Base-by-base conservation (phyloP, 2,329 filamentous ascomycete species). In the Endoconidiophora polonica region DNA sequence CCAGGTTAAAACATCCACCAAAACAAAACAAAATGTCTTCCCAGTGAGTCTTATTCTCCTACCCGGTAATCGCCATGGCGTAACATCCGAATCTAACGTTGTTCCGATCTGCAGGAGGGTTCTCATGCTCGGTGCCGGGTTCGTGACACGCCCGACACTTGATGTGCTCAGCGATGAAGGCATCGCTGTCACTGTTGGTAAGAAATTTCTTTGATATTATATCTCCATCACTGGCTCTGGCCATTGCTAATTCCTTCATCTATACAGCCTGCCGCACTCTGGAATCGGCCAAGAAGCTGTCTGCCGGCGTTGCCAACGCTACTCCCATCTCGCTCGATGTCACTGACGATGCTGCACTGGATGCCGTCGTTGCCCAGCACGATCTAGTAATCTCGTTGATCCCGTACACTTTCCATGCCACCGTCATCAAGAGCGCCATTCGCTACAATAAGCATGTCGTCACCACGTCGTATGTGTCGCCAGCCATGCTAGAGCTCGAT, bases 361-460 rank as follows among this genome's bases (percentile, higher is more conserved):
- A 95, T 60, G 77, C 79, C 48, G 86, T 79, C 61, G 76, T 94
- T 53, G 79, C 73, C 61, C 79, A 93, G 72, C 74, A 83, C 63
- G 83, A 91, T 63, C 68, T 94, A 9, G 79, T 83, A 63, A 83
- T 88, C 64, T 77, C 71, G 61, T 65, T 96, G 66, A 94, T 96
- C 59, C 90, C 90, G 46, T 96, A 95, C 70, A 93, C 79, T 54
- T 86, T 79, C 75, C 87, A 94, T 66, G 84, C 82, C 43, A 72
- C 75, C 50, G 87, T 95, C 60, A 93, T 95, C 77, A 90, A 94
- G 75, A 80, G 83, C 36, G 90, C 87, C 56, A 95, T 96, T 68
- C 77, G 81, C 60, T 76, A 81, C 60, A 95, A 94, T 83, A 94
- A 90, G 76, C 71, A 96, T 70, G 87, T 96, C 54, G 88, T 96